A percentile compares a stretch with the other conserved stretches of the same genome.
phyloP scores from a whole-genome alignment of 169 alveolate species.

The Plasmodium malariae region DNA sequence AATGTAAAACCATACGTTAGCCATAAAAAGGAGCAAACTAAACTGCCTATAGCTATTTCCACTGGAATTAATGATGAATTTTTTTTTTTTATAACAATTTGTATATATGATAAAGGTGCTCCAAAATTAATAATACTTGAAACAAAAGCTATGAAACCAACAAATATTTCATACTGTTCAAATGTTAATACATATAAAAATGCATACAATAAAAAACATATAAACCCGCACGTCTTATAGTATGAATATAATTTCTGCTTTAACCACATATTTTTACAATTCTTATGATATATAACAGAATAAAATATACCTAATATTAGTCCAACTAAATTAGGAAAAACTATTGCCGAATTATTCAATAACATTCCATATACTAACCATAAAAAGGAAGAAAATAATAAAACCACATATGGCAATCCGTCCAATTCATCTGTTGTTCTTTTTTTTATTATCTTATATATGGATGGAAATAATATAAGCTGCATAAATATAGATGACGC shows the following conservation, averaged over 20 bases:
- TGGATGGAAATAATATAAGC: conserved; percentile 78
- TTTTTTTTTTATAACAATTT: conserved; percentile 78
- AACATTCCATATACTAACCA: conserved; percentile 83
- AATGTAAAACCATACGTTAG: conserved; percentile 84
- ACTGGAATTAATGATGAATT: conserved; percentile 84
- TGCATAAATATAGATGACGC: conserved; percentile 81
- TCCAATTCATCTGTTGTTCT: conserved; percentile 80
- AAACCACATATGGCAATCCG: conserved; percentile 78
- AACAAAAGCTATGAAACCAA: conserved; percentile 42
- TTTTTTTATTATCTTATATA: conserved; percentile 79
- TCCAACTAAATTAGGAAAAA: conserved; percentile 80
- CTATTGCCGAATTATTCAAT: conserved; percentile 76
- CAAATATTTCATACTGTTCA: conserved; percentile 54
- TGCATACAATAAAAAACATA: conserved; percentile 36
- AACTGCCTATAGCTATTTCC: conserved; percentile 83
- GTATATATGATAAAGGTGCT: conserved; percentile 82
- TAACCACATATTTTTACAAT: conserved; percentile 58
- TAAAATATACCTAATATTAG: conserved; percentile 59
- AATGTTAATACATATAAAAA: conserved; percentile 34
- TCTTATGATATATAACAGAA: conserved; percentile 31
- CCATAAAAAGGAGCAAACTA: conserved; percentile 81
- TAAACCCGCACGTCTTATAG: conserved; percentile 44
- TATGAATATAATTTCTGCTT: conserved; percentile 32
- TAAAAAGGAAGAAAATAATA: conserved; percentile 80
- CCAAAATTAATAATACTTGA: conserved; percentile 61